Conservation (phyloP, 2,329 filamentous ascomycete species). For the Aspergillus sp. region DNA sequence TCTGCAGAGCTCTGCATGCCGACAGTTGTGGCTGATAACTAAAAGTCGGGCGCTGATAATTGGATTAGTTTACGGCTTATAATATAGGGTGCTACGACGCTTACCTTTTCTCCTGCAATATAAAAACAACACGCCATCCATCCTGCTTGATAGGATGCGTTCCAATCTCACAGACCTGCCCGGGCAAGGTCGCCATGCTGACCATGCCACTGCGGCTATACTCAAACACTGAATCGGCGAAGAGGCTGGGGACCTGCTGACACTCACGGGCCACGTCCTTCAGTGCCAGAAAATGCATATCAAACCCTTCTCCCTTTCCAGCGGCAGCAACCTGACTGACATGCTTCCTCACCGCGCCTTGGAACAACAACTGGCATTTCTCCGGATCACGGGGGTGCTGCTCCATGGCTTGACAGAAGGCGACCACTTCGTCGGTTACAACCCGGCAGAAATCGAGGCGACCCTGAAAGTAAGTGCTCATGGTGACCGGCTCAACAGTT, state of each 20-base stretch:
- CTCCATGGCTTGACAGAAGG: neutral
- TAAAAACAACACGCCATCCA: neutral
- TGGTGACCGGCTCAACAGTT: neutral
- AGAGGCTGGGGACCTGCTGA: neutral
- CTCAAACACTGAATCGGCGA: neutral
- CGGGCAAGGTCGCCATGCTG: neutral
- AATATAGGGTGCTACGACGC: too few species aligned
- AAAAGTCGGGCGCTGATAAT: too few species aligned
- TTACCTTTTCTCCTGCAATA: neutral
- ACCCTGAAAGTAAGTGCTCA: neutral
- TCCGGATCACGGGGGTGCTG: neutral
- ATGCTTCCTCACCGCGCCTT: neutral
- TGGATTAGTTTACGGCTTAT: too few species aligned
- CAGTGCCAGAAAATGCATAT: neutral
- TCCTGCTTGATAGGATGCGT: neutral
- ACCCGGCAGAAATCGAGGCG: neutral
- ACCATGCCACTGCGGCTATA: neutral
- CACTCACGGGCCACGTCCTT: neutral
- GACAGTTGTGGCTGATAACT: too few species aligned
- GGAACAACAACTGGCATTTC: neutral
- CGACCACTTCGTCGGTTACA: neutral
- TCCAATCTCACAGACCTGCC: neutral
- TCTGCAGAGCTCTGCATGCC: too few species aligned
- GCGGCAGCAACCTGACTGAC: neutral
- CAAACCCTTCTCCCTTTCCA: neutral